Conservation (phyloP, 176 grass and related monocot genomes). For the Tillandsia leiboldiana region DNA sequence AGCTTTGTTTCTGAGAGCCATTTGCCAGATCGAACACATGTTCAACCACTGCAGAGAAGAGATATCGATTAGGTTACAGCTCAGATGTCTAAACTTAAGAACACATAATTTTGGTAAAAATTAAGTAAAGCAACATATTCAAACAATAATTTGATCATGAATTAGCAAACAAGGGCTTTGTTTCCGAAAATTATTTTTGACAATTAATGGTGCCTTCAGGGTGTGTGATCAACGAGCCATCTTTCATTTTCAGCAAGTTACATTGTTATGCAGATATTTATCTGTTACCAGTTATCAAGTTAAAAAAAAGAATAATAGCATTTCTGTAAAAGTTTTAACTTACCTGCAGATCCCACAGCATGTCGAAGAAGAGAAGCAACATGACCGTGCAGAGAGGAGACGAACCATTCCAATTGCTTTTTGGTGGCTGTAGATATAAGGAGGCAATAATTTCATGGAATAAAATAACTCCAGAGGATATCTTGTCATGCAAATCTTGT, state of each 20-base stretch:
- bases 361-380: constrained; percentile 69
- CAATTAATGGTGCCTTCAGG: too few relatives aligned
- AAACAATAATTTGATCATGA: not conserved
- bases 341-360: constrained; percentile 64
- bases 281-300: not conserved
- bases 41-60: constrained; percentile 63
- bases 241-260: not conserved
- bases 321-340: not conserved
- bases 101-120: too few relatives aligned
- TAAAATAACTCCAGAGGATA: not conserved
- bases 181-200: too few relatives aligned
- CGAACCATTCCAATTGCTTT: constrained; percentile 74
- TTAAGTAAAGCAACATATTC: not conserved
- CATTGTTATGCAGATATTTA: not conserved
- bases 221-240: not conserved
- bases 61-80: constrained; percentile 12
- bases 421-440: constrained; percentile 50
- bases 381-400: constrained; percentile 78
- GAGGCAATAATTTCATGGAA: constrained; percentile 20
- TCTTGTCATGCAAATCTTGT: constrained; percentile 5
- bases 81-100: not conserved
- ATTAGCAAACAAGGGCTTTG: not conserved
- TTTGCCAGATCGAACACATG: constrained; percentile 53
- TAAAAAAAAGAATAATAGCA: not conserved
- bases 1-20: constrained; percentile 53